A percentile compares a stretch with the other conserved stretches of the same genome.
Evolutionary conservation across 2,329 filamentous ascomycete genomes (phyloP).

Genomic region (Calonectria crousiana): DNA sequence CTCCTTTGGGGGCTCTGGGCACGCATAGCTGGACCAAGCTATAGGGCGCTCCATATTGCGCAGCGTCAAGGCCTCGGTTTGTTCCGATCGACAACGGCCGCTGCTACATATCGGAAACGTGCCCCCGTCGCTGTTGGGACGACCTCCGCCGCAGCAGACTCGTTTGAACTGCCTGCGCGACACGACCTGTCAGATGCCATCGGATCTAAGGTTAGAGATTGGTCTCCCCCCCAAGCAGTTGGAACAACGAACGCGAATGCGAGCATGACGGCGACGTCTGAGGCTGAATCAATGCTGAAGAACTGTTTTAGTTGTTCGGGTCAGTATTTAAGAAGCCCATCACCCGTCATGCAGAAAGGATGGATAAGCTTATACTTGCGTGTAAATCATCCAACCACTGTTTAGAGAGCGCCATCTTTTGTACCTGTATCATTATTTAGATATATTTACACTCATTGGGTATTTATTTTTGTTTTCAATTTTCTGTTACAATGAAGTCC

Average conservation of each 20-base stretch:
- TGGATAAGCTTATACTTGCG: neutral
- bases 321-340: neutral
- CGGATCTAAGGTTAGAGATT: constrained; percentile 1
- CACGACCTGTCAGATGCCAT: constrained; percentile 24
- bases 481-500: constrained; percentile 34
- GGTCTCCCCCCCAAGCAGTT: neutral
- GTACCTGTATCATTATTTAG: neutral
- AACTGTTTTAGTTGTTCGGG: neutral
- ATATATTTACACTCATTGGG: constrained; percentile 9
- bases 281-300: neutral
- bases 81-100: constrained; percentile 1
- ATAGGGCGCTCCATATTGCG: neutral
- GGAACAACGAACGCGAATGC: neutral
- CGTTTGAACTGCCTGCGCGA: constrained; percentile 26
- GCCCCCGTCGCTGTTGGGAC: constrained; percentile 27
- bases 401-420: neutral
- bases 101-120: constrained; percentile 17
- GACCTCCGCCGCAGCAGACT: constrained; percentile 32
- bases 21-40: neutral
- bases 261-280: neutral
- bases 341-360: neutral
- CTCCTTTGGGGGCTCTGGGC: neutral
- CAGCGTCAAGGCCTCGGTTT: neutral
- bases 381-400: neutral
- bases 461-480: neutral